Base-by-base conservation (phyloP, 805 yeast genomes). In the Sugiyamaella mastotermitis region DNA sequence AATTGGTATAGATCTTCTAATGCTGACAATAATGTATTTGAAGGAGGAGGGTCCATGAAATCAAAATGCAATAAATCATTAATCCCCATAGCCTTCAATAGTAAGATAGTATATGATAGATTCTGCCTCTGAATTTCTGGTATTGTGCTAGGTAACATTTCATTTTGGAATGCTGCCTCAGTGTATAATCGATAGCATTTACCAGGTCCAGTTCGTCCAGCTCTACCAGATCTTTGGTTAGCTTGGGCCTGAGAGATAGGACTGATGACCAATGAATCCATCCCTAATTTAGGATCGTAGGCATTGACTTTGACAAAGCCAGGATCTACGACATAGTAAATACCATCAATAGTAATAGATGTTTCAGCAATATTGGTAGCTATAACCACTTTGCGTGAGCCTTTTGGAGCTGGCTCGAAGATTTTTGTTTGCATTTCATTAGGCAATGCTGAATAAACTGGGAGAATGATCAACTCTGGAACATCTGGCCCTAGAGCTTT, bases 311-410 rank as follows among this genome's bases (percentile, higher is more conserved):
- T 92, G 16, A 88, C 90, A 57, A 84, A 86, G 0, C 98, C 98
- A 0, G 96, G 86, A 58, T 92, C 98, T 30, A 92, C 80, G 4
- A 92, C 98, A 55, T 76, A 92, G 28, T 79, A 86, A 34, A 90
- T 84, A n/a, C 97, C 97, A 56, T 90, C 94, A 45, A 90, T 88
- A 7, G 98, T 90, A 55, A 90, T 71, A 3, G 97, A 90, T 0
- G 98, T 90, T 58, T 90, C 98, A 7, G 98, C 98, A 49, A 92
- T 92, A 50, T 92, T 92, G 1, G 98, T 92, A 0, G 97, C 97
- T 26, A 92, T 61, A 0, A 92, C 94, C 14, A 90, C 88, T 55
- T 92, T 92, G 27, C 98, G 63, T 2, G 83, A 62, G 24, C 76
- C 74, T 1, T 69, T 66, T 0, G 96, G 96, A 0, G 97, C 84